Conservation (phyloP, 108 stramenopile species). For the Nitzschia inconspicua region DNA sequence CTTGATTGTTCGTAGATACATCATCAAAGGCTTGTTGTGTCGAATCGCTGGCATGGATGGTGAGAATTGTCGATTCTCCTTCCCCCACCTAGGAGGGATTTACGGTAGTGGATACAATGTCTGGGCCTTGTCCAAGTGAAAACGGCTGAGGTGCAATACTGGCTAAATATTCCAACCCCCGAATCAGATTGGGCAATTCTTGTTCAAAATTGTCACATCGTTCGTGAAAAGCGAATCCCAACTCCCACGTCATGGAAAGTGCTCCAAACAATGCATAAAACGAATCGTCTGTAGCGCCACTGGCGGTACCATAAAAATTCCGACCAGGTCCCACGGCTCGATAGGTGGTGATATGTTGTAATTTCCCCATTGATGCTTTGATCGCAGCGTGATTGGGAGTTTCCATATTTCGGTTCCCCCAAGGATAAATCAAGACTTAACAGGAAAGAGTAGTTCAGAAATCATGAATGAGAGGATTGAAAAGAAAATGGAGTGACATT, state of each 20-base stretch:
- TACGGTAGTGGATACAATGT: constrained; percentile 1
- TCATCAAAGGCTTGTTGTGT: too few species aligned
- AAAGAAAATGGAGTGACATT: constrained; percentile 1
- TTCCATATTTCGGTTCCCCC: constrained; percentile 29
- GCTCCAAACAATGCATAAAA: constrained; percentile 42
- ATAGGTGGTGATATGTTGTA: constrained; percentile 23
- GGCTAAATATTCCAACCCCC: constrained; percentile 33
- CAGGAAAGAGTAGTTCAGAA: neutral
- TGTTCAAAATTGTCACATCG: constrained; percentile 39
- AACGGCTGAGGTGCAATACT: constrained; percentile 35
- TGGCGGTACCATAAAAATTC: constrained; percentile 18
- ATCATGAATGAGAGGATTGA: too few species aligned
- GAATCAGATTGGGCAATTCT: constrained; percentile 22
- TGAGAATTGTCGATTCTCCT: too few species aligned
- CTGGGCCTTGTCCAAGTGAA: constrained; percentile 36
- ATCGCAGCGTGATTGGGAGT: constrained; percentile 34
- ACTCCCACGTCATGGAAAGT: constrained; percentile 40
- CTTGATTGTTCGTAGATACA: too few species aligned
- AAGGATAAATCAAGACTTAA: constrained; percentile 26
- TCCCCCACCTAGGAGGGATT: too few species aligned
- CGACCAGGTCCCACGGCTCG: constrained; percentile 25
- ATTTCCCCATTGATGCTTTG: constrained; percentile 32
- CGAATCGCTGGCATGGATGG: too few species aligned
- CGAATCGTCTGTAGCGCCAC: constrained; percentile 40
- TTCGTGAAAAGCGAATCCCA: constrained; percentile 43